These are phyloP conservation scores for Murraya paniculata DNA, from an alignment of 345 rosid species.

Conservation along the genomic window DNA sequence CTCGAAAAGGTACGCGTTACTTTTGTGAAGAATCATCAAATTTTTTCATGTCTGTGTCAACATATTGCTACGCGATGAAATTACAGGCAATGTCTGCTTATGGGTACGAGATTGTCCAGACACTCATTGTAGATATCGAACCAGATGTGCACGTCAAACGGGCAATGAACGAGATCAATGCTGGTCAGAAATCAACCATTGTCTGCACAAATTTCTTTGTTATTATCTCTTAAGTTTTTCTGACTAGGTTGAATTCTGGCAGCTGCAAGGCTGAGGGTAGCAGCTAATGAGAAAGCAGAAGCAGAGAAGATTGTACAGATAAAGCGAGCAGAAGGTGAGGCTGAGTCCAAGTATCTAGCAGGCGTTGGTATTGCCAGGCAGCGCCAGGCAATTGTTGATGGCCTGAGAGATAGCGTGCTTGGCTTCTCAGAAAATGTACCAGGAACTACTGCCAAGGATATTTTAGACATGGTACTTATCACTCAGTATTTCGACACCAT, in stretches of 20 bases:
- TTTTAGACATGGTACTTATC: slow-evolving; percentile 27
- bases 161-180: slow-evolving; percentile 56
- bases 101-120: slow-evolving; percentile 54
- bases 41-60: not conserved
- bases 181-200: slow-evolving; percentile 27
- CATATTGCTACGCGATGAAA: not conserved
- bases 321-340: slow-evolving; percentile 56
- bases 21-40: slow-evolving; percentile 6
- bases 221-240: not conserved
- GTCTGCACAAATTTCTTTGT: not conserved
- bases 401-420: slow-evolving; percentile 54
- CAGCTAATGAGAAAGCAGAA: slow-evolving; percentile 55
- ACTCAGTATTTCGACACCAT: slow-evolving; percentile 29
- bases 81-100: slow-evolving; percentile 54
- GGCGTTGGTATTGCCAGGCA: slow-evolving; percentile 56
- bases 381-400: slow-evolving; percentile 60
- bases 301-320: slow-evolving; percentile 58
- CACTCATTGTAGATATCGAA: slow-evolving; percentile 53
- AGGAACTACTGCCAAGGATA: slow-evolving; percentile 38
- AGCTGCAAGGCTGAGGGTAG: slow-evolving; percentile 59
- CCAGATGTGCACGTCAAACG: slow-evolving; percentile 52
- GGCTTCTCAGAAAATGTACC: slow-evolving; percentile 56
- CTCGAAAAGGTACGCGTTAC: slow-evolving; percentile 41
- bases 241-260: not conserved
- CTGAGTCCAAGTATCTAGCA: slow-evolving; percentile 50